These are phyloP conservation scores for Aspergillus sp. DNA, from an alignment of 2,329 filamentous ascomycete species.

Conservation along the genomic window DNA sequence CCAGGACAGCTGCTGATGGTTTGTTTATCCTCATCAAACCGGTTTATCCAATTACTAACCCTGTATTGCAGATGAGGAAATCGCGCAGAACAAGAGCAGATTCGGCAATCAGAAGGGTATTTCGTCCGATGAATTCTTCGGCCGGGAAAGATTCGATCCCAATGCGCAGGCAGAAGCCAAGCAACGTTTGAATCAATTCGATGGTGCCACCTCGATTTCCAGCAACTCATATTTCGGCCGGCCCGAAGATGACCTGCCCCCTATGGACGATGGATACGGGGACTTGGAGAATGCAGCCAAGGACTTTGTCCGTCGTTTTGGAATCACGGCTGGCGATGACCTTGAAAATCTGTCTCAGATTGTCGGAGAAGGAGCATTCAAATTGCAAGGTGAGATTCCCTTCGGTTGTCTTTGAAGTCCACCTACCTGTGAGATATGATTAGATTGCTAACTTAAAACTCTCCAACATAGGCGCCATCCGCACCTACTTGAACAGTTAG, in stretches of 20 bases:
- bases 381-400: constrained; percentile 63
- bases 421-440: neutral
- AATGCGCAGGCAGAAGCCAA: constrained; percentile 79
- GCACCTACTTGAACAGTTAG: constrained; percentile 46
- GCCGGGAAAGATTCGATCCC: constrained; percentile 81
- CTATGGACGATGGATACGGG: constrained; percentile 70
- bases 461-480: constrained; percentile 37
- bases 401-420: neutral
- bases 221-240: constrained; percentile 97
- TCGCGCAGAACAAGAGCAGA: constrained; percentile 79
- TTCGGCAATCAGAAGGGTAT: constrained; percentile 94
- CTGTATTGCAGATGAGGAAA: constrained; percentile 57
- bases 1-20: constrained; percentile 68
- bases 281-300: constrained; percentile 91
- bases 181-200: constrained; percentile 80
- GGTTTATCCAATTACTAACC: constrained; percentile 5
- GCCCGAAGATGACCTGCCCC: constrained; percentile 70
- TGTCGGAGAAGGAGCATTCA: constrained; percentile 78
- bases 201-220: constrained; percentile 86
- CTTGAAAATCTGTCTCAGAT: constrained; percentile 81
- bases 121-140: constrained; percentile 97
- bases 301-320: constrained; percentile 93
- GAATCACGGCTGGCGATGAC: constrained; percentile 92
- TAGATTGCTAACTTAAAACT: neutral
- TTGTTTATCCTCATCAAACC: constrained; percentile 22